A percentile compares a stretch with the other conserved stretches of the same genome.
Conservation (phyloP, 257 asterid species). For the Lavandula angustifolia region DNA sequence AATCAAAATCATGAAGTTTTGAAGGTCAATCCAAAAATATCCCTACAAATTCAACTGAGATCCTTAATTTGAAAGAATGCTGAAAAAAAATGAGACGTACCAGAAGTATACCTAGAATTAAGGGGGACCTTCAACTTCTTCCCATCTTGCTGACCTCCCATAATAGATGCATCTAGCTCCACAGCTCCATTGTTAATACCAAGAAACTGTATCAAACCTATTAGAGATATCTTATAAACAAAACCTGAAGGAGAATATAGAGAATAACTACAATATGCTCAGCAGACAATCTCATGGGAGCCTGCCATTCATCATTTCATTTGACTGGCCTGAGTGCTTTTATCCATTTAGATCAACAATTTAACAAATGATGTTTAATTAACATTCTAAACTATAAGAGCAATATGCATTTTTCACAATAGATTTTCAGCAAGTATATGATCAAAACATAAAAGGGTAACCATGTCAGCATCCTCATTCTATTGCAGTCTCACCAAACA, state of each 20-base stretch:
- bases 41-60: constrained; percentile 6
- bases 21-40: constrained; percentile 18
- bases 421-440: constrained; percentile 22
- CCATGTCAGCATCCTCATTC: constrained; percentile 20
- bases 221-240: constrained; percentile 49
- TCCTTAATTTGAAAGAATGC: constrained; percentile 2
- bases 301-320: constrained; percentile 4
- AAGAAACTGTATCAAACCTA: constrained; percentile 77
- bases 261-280: constrained; percentile 14
- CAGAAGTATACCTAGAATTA: constrained; percentile 69
- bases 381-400: constrained; percentile 20
- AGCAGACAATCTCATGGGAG: constrained; percentile 7
- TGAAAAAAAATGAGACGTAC: neutral
- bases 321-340: constrained; percentile 10
- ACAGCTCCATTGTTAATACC: constrained; percentile 86
- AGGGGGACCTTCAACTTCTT: constrained; percentile 90
- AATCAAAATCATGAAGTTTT: constrained; percentile 14
- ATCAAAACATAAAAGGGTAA: constrained; percentile 8
- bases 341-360: constrained; percentile 20
- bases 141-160: constrained; percentile 92
- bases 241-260: constrained; percentile 30
- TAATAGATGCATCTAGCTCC: constrained; percentile 83
- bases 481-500: neutral
- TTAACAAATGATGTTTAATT: constrained; percentile 20
- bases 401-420: constrained; percentile 16